A percentile compares a stretch with the other conserved stretches of the same genome.
Evolutionary conservation across 2,329 filamentous ascomycete genomes (phyloP).

Genomic region (Tolypocladium ovalisporum): DNA sequence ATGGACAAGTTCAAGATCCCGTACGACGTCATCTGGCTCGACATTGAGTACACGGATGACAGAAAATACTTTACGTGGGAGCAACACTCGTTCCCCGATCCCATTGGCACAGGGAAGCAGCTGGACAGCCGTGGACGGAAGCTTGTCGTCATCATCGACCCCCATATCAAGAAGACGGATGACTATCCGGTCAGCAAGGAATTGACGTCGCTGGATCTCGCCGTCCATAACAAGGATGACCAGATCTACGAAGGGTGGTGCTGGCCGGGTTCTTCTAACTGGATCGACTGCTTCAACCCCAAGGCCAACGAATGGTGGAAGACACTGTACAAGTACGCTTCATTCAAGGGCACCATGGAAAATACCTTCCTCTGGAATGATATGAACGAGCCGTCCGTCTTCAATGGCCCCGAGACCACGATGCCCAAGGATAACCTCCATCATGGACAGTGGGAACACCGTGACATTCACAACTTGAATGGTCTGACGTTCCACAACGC

Average conservation of each 20-base stretch:
- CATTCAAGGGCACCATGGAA: constrained; percentile 72
- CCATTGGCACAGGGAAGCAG: constrained; percentile 78
- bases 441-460: constrained; percentile 85
- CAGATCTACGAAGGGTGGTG: constrained; percentile 94
- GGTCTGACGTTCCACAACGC: constrained; percentile 94
- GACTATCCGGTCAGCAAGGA: constrained; percentile 69
- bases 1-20: constrained; percentile 94
- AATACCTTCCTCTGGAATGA: constrained; percentile 98
- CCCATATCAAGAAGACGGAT: constrained; percentile 89
- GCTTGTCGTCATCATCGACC: constrained; percentile 89
- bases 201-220: constrained; percentile 72
- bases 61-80: constrained; percentile 99
- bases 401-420: constrained; percentile 95
- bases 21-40: constrained; percentile 98
- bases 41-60: constrained; percentile 93
- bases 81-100: constrained; percentile 74
- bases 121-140: constrained; percentile 79
- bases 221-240: constrained; percentile 80
- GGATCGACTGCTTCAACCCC: constrained; percentile 96
- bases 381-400: constrained; percentile 98
- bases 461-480: constrained; percentile 92
- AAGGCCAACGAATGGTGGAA: constrained; percentile 87
- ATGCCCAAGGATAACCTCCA: constrained; percentile 99
- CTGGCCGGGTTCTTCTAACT: constrained; percentile 95
- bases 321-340: constrained; percentile 73